phyloP scores from a whole-genome alignment of 371 early-diverging fungal species.

The Apophysomyces variabilis region DNA sequence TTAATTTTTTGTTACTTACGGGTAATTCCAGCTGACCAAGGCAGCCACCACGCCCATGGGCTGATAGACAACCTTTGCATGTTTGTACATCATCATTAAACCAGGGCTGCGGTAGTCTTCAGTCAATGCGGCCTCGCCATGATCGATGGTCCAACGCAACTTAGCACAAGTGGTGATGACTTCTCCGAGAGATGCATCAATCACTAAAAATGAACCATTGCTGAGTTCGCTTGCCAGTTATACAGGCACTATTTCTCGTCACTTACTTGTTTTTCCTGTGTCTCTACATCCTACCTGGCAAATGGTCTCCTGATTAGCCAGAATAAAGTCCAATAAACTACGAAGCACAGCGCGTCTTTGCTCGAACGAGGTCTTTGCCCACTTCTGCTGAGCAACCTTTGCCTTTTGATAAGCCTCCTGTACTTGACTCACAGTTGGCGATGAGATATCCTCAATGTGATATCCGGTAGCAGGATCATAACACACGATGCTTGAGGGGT shows the following conservation, averaged over 20 bases:
- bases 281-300: slow-evolving; percentile 79
- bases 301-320: slow-evolving; percentile 80
- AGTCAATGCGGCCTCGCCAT: slow-evolving; percentile 75
- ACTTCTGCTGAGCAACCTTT: slow-evolving; percentile 69
- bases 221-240: no score
- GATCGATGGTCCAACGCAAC: slow-evolving; percentile 80
- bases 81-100: slow-evolving; percentile 78
- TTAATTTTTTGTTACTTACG: slow-evolving; percentile 36
- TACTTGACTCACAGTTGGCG: slow-evolving; percentile 65
- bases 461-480: slow-evolving; percentile 90
- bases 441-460: slow-evolving; percentile 67
- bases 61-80: slow-evolving; percentile 76
- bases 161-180: slow-evolving; percentile 82
- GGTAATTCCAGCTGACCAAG: slow-evolving; percentile 86
- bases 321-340: slow-evolving; percentile 71
- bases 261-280: slow-evolving; percentile 81
- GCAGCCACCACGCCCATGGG: slow-evolving; percentile 85
- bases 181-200: slow-evolving; percentile 88
- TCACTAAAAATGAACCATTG: slow-evolving; percentile 46
- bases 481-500: slow-evolving; percentile 72
- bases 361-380: slow-evolving; percentile 77
- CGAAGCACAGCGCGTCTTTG: slow-evolving; percentile 77
- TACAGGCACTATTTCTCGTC: not conserved
- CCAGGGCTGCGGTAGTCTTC: slow-evolving; percentile 75
- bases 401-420: slow-evolving; percentile 60